Evolutionary conservation across 495 filamentous ascomycete species (phyloP).

Genomic region (Penicillium egyptiacum): DNA sequence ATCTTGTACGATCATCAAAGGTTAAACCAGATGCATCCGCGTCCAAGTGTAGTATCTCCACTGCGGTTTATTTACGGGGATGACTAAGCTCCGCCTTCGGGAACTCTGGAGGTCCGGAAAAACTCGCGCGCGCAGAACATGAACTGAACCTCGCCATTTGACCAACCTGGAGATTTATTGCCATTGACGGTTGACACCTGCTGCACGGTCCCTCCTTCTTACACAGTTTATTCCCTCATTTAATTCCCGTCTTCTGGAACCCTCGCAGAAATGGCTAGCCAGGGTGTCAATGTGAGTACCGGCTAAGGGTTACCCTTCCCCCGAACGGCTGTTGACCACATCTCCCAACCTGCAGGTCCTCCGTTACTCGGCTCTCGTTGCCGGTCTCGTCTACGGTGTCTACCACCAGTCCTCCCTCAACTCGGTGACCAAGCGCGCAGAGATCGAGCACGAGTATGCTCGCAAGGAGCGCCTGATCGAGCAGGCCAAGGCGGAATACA

Average conservation of each 20-base stretch:
- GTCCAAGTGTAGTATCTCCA: conserved; percentile 13
- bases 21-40: conserved; percentile 16
- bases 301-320: conserved; percentile 18
- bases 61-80: conserved; percentile 27
- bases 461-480: conserved; percentile 85
- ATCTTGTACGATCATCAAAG: conserved; percentile 27
- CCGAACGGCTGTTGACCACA: conserved; percentile 25
- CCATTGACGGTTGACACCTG: conserved; percentile 46
- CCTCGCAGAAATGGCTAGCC: conserved; percentile 45
- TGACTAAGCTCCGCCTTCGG: conserved; percentile 9
- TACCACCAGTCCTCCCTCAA: conserved; percentile 80
- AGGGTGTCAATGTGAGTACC: conserved; percentile 53
- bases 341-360: conserved; percentile 66
- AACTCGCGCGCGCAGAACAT: conserved; percentile 48
- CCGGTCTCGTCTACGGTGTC: conserved; percentile 89
- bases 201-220: conserved; percentile 37
- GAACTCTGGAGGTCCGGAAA: conserved; percentile 45
- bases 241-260: conserved; percentile 27
- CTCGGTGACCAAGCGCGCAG: conserved; percentile 60
- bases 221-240: conserved; percentile 25
- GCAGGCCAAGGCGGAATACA: conserved; percentile 87
- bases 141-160: conserved; percentile 44
- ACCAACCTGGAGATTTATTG: conserved; percentile 37
- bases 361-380: conserved; percentile 84
- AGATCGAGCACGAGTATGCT: conserved; percentile 74